Evolutionary conservation across 805 yeast species (phyloP).

Genomic region (Candida mattraensis): DNA sequence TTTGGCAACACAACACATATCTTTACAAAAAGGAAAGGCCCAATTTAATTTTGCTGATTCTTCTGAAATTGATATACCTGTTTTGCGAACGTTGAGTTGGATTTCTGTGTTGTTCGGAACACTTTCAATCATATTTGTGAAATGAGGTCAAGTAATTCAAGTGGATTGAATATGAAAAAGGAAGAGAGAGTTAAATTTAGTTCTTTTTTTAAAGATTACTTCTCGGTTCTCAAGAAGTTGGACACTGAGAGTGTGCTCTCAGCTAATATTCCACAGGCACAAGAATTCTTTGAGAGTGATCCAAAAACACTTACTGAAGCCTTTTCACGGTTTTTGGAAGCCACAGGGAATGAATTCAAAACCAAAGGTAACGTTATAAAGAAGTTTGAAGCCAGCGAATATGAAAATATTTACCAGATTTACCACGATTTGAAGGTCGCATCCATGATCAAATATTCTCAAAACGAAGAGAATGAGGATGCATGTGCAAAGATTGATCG

Average conservation of each 20-base stretch:
- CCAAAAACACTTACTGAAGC: slow-evolving; percentile 45
- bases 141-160: too few species aligned
- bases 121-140: too few species aligned
- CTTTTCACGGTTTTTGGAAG: slow-evolving; percentile 37
- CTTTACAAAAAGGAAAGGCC: too few species aligned
- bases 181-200: slow-evolving; percentile 10
- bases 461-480: slow-evolving; percentile 47
- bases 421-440: slow-evolving; percentile 69
- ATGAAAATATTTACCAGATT: slow-evolving; percentile 51
- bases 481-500: slow-evolving; percentile 56
- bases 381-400: slow-evolving; percentile 41
- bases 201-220: slow-evolving; percentile 22
- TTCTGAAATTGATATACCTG: too few species aligned
- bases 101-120: too few species aligned
- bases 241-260: slow-evolving; percentile 22
- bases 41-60: too few species aligned
- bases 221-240: slow-evolving; percentile 21
- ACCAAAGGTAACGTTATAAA: slow-evolving; percentile 39
- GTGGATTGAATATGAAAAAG: slow-evolving; percentile 7
- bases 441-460: slow-evolving; percentile 46
- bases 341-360: slow-evolving; percentile 19
- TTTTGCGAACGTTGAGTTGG: too few species aligned
- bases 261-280: slow-evolving; percentile 39
- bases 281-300: slow-evolving; percentile 43
- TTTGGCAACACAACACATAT: too few species aligned